phyloP scores from a whole-genome alignment of 2,329 filamentous ascomycete species.

The Colletotrichum caudatum region DNA sequence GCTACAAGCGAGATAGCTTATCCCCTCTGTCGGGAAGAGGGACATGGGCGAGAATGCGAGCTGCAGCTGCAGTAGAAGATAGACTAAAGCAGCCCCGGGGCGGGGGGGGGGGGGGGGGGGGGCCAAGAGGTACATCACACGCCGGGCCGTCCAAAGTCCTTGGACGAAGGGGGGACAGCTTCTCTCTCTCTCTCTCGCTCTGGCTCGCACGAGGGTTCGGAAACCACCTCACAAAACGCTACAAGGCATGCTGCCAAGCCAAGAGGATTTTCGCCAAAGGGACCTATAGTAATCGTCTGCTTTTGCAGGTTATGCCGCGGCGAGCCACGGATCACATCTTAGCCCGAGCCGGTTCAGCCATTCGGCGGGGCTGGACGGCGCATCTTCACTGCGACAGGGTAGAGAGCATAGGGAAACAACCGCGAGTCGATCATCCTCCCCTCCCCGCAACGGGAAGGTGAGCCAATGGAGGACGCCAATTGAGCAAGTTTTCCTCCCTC shows the following conservation, averaged over 20 bases:
- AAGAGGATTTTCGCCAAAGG: neutral
- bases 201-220: neutral
- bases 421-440: neutral
- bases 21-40: slow-evolving; percentile 11
- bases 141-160: too few relatives aligned
- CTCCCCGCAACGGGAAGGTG: slow-evolving; percentile 17
- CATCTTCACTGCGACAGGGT: neutral
- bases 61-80: slow-evolving; percentile 8
- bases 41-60: slow-evolving; percentile 17
- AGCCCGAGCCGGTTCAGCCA: neutral
- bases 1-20: slow-evolving; percentile 15
- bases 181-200: neutral
- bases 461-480: slow-evolving; percentile 43
- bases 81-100: neutral
- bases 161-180: neutral
- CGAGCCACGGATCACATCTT: neutral
- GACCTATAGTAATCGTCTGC: neutral
- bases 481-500: slow-evolving; percentile 45
- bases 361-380: neutral
- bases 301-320: neutral
- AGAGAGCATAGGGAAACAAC: neutral
- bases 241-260: slow-evolving; percentile 1
- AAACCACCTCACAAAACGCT: slow-evolving; percentile 23
- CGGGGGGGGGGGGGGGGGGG: too few relatives aligned
- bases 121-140: too few relatives aligned